These are phyloP conservation scores for Neurospora terricola DNA, from an alignment of 495 filamentous ascomycete species.

Conservation along the genomic window DNA sequence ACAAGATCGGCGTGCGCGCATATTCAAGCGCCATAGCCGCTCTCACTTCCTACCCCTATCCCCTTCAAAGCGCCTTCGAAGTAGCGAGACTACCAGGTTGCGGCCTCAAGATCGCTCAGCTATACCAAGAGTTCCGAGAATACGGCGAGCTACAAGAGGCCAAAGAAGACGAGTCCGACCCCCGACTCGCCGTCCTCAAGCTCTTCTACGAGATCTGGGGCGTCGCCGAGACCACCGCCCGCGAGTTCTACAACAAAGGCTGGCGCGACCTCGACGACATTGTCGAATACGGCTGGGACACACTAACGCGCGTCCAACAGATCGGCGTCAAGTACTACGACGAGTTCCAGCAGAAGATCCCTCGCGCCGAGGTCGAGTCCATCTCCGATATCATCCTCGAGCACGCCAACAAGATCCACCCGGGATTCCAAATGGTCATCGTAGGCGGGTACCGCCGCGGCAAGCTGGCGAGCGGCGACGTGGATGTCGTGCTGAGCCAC, in stretches of 20 bases:
- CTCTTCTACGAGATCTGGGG: conserved; percentile 81
- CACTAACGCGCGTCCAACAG: conserved; percentile 69
- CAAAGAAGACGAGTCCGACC: conserved; percentile 51
- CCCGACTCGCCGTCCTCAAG: conserved; percentile 50
- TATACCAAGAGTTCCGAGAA: conserved; percentile 67
- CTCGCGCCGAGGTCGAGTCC: conserved; percentile 60
- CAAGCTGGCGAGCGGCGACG: conserved; percentile 64
- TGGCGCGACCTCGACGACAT: conserved; percentile 72
- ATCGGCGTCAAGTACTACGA: conserved; percentile 96
- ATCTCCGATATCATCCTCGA: conserved; percentile 53
- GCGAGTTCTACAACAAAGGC: conserved; percentile 73
- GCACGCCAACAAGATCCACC: conserved; percentile 47
- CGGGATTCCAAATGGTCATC: conserved; percentile 59
- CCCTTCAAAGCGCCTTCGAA: conserved; percentile 40
- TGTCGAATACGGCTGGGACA: conserved; percentile 70
- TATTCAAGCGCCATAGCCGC: conserved; percentile 82
- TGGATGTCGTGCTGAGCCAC: conserved; percentile 80
- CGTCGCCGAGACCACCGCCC: conserved; percentile 73
- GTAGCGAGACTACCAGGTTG: conserved; percentile 70
- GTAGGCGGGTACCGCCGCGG: conserved; percentile 83
- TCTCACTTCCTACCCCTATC: conserved; percentile 67
- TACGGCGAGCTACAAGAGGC: conserved; percentile 52
- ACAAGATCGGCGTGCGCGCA: conserved; percentile 73
- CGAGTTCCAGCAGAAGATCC: conserved; percentile 64
- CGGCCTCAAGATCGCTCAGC: conserved; percentile 63